Conservation (phyloP, 148 eudicot genomes). For the Linanthus parryae region DNA sequence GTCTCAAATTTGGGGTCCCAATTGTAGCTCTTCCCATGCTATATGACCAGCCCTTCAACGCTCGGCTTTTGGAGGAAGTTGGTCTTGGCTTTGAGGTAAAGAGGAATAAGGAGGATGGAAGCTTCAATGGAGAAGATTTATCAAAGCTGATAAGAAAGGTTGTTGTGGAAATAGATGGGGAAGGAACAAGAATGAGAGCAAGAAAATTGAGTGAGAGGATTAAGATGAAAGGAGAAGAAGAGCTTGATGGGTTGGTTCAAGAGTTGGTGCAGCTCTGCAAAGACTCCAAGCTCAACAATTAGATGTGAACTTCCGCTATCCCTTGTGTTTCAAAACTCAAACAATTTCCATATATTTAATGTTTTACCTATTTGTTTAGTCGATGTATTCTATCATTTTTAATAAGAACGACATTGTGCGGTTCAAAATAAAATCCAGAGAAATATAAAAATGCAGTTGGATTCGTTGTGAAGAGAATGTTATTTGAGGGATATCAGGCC, state of each 20-base stretch:
- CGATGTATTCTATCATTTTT: no score
- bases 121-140: conserved; percentile 1
- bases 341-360: no score
- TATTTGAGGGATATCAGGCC: no score
- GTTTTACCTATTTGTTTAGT: no score
- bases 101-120: not conserved
- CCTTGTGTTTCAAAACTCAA: not conserved
- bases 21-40: conserved; percentile 1
- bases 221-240: not conserved
- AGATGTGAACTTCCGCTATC: no score
- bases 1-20: not conserved
- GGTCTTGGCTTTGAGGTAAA: conserved; percentile 1
- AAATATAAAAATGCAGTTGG: no score
- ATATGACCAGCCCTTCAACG: not conserved
- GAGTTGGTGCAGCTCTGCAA: not conserved
- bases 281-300: not conserved
- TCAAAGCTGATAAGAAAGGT: no score
- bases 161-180: not conserved
- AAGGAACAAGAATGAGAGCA: not conserved
- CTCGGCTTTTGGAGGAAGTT: not conserved
- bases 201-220: not conserved
- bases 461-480: no score
- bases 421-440: no score
- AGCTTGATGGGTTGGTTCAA: not conserved
- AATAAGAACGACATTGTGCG: no score